phyloP scores from a whole-genome alignment of 202 grass and related monocot species.

The Panicum virgatum region DNA sequence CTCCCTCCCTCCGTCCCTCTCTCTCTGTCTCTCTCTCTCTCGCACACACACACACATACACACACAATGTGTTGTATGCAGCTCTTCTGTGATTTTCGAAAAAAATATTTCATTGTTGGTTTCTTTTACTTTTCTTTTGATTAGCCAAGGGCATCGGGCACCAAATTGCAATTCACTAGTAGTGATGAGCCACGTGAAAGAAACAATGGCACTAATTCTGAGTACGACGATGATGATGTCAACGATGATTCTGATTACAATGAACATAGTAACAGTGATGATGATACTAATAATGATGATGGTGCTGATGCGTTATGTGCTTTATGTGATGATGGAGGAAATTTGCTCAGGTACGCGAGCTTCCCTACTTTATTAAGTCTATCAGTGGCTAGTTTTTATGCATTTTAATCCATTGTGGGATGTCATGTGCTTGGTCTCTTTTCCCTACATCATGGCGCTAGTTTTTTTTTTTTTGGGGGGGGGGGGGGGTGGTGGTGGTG shows the following conservation, averaged over 20 bases:
- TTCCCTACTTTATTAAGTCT: neutral
- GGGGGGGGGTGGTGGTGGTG: too few species aligned
- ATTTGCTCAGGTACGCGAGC: conserved; percentile 51
- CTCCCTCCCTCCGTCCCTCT: neutral
- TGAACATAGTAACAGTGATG: neutral
- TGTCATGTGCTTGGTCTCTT: neutral
- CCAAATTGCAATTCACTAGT: neutral
- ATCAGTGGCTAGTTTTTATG: neutral
- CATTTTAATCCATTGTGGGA: neutral
- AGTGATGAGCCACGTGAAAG: neutral
- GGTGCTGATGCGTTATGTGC: conserved; percentile 61
- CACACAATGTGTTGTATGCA: neutral
- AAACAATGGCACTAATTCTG: neutral
- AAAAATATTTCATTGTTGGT: neutral
- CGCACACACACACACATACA: too few species aligned
- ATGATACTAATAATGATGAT: conserved; percentile 29
- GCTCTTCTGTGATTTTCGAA: neutral
- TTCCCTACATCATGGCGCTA: neutral
- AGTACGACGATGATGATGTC: neutral
- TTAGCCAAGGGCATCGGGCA: neutral
- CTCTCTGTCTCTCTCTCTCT: neutral
- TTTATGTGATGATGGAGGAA: conserved; percentile 81
- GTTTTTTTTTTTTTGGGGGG: too few species aligned
- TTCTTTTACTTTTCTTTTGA: neutral
- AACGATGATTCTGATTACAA: neutral